These are phyloP conservation scores for Candida boleticola DNA, from an alignment of 805 yeast species.

Conservation along the genomic window DNA sequence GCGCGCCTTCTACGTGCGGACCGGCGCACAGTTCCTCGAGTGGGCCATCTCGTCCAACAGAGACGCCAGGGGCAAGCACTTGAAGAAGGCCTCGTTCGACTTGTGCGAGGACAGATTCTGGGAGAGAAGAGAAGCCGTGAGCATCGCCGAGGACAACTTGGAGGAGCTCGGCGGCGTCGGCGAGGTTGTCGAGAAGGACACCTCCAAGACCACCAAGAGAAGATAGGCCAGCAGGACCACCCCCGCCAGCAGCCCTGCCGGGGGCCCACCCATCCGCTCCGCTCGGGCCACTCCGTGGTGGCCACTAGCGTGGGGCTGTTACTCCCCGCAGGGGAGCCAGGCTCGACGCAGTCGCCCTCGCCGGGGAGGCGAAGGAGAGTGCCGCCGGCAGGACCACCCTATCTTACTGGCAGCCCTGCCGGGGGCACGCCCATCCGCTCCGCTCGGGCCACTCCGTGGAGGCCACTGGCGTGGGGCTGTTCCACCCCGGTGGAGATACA, in stretches of 20 bases:
- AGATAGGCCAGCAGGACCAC: slow-evolving; percentile 37
- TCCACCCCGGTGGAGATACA: too few species aligned
- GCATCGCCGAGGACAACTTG: slow-evolving; percentile 81
- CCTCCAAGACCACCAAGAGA: slow-evolving; percentile 43
- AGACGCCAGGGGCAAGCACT: slow-evolving; percentile 83
- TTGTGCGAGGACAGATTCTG: slow-evolving; percentile 95
- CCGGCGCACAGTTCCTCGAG: slow-evolving; percentile 82
- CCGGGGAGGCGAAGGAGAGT: too few species aligned
- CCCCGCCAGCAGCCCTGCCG: not conserved
- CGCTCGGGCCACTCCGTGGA: too few species aligned
- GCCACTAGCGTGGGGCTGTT: not conserved
- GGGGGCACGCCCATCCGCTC: too few species aligned
- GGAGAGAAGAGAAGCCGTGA: slow-evolving; percentile 94
- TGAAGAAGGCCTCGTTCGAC: slow-evolving; percentile 87
- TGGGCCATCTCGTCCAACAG: slow-evolving; percentile 90
- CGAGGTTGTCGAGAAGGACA: slow-evolving; percentile 76
- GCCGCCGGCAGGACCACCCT: not conserved
- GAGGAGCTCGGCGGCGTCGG: slow-evolving; percentile 92
- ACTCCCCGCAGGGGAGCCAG: not conserved
- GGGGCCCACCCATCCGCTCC: too few species aligned
- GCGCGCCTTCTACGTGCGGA: slow-evolving; percentile 79
- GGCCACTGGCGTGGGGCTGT: too few species aligned
- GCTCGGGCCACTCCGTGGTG: not conserved
- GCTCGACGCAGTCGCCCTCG: not conserved
- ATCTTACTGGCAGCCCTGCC: too few species aligned